Base-by-base conservation (phyloP, 495 filamentous ascomycete species). In the Immersiella caudata region DNA sequence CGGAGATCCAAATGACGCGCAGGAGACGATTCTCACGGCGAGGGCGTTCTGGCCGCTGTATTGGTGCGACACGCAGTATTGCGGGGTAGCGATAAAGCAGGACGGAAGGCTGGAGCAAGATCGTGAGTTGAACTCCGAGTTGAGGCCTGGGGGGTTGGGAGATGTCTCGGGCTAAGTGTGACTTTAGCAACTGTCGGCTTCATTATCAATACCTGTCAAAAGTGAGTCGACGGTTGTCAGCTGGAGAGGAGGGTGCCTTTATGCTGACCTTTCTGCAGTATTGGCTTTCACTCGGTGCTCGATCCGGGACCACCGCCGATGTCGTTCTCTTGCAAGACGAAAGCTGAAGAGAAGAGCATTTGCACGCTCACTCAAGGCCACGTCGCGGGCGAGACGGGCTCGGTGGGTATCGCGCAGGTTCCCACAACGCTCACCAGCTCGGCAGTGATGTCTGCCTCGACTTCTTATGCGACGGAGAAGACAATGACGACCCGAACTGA, bases 181-280 rank as follows among this genome's bases (percentile, higher is more conserved):
- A 61, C 65, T 24, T 60, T 40, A 83, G 81, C 80, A 20, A 80
- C 73, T 65, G 78, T 82, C 62, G 77, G 79, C 62, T 68, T 73
- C 62, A 79, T 84, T 61, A 82, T 83, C 77, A 84, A 81, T 71
- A 76, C 72, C 58, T 84, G 81, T 57, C 76, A 82, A 57, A 78
- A 79, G 82, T 83, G 68, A 74, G 81, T 65, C 21, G n/a, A 33
- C 49, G 24, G 29, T 24, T 11, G 14, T 21, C 24, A 29, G 55
- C 27, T 59, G 20, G 52, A 58, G 36, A 26, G 2, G 27, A 12
- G 26, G n/a, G 40, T 18, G 56, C 49, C 25, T 33, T 65, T 22
- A 52, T 69, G 35, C 29, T 65, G n/a, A 61, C 36, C 50, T 65
- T 16, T 66, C 33, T 25, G 7, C 65, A 81, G 81, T 62, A 74